Evolutionary conservation across 2,329 filamentous ascomycete genomes (phyloP).

Genomic region (Phaeomoniella chlamydospora): DNA sequence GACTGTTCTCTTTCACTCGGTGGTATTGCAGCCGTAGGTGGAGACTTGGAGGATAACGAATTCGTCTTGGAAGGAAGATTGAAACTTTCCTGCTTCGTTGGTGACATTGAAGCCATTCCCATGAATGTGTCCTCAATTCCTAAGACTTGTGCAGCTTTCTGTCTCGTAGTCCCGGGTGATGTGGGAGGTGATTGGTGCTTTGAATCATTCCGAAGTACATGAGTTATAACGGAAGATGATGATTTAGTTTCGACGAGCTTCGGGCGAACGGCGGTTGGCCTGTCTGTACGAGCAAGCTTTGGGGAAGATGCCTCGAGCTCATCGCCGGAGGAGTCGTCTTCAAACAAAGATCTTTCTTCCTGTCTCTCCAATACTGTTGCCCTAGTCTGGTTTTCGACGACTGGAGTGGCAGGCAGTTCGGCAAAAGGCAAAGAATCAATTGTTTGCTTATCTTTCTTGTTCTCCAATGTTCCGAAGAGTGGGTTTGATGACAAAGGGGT

Average conservation of each 20-base stretch:
- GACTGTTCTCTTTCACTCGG: no score
- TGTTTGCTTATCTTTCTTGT: constrained; percentile 5
- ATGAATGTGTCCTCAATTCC: neutral
- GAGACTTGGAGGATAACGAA: no score
- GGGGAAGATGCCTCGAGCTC: constrained; percentile 1
- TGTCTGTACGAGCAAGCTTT: neutral
- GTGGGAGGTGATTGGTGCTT: neutral
- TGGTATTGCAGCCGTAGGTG: no score
- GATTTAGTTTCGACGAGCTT: neutral
- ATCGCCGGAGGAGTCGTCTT: constrained; percentile 7
- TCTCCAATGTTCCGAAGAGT: no score
- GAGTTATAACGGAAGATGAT: neutral
- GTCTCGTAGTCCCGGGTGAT: neutral
- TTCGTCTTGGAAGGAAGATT: no score
- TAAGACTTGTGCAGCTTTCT: neutral
- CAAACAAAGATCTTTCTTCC: constrained; percentile 5
- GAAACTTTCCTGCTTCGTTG: no score
- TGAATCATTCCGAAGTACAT: neutral
- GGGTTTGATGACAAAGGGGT: no score
- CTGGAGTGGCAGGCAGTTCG: constrained; percentile 3
- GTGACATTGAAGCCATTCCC: no score
- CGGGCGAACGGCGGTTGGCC: neutral
- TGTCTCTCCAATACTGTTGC: constrained; percentile 3
- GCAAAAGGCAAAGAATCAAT: constrained; percentile 6
- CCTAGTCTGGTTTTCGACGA: constrained; percentile 1